These are phyloP conservation scores for Barnettozyma populi DNA, from an alignment of 805 yeast species.

Conservation along the genomic window DNA sequence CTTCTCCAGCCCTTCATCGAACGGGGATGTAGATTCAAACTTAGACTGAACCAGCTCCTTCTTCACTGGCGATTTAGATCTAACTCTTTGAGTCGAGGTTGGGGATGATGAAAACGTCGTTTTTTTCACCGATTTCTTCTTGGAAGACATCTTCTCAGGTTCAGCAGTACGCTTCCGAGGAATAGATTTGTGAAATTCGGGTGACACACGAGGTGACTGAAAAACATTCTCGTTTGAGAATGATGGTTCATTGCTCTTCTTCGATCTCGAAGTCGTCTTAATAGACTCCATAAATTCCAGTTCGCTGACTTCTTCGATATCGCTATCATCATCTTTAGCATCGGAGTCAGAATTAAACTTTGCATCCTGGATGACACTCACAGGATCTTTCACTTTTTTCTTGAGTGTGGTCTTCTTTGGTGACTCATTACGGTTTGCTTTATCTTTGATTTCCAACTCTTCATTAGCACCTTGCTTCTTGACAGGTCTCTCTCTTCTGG, in stretches of 20 bases:
- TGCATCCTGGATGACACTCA: neutral
- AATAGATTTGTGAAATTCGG: slow-evolving; percentile 17
- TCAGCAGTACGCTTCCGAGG: slow-evolving; percentile 24
- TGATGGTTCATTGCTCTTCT: slow-evolving; percentile 17
- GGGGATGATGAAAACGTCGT: slow-evolving; percentile 28
- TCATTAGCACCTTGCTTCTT: slow-evolving; percentile 1
- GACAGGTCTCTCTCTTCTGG: neutral
- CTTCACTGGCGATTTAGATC: slow-evolving; percentile 20
- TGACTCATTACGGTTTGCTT: neutral
- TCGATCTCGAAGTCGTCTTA: slow-evolving; percentile 7
- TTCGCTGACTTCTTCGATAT: slow-evolving; percentile 3
- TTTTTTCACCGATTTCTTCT: slow-evolving; percentile 13
- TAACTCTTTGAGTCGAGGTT: neutral
- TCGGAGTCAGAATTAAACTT: neutral
- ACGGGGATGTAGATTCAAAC: slow-evolving; percentile 21
- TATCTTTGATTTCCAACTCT: neutral
- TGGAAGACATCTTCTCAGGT: slow-evolving; percentile 10
- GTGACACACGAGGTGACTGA: slow-evolving; percentile 24
- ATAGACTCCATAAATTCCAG: slow-evolving; percentile 4
- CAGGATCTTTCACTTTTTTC: neutral
- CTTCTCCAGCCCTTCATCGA: neutral
- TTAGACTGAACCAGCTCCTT: slow-evolving; percentile 21
- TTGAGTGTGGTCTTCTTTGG: neutral
- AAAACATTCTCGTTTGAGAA: slow-evolving; percentile 33
- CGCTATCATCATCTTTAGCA: slow-evolving; percentile 5